A percentile compares a stretch with the other conserved stretches of the same genome.
phyloP scores from a whole-genome alignment of 768 basidiomycete genomes.

The Bullera alba region DNA sequence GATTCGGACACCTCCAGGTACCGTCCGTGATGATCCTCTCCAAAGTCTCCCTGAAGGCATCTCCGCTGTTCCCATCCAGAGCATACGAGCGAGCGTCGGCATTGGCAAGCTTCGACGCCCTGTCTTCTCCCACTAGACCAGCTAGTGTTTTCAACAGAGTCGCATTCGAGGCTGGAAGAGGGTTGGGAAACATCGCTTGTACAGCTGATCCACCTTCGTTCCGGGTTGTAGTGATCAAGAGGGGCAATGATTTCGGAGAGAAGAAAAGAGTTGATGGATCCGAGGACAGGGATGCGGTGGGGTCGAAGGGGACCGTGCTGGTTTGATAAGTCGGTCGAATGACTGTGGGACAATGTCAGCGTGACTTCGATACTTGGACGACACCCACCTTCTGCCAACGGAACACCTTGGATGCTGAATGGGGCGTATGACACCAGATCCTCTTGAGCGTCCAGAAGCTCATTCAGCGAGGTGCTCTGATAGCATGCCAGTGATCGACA shows the following conservation, averaged over 20 bases:
- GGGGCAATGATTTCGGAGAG: constrained; percentile 50
- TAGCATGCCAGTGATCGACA: constrained; percentile 55
- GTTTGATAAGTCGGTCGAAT: constrained; percentile 49
- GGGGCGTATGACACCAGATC: constrained; percentile 10
- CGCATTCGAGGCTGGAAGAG: constrained; percentile 11
- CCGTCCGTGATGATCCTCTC: constrained; percentile 29
- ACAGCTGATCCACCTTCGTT: constrained; percentile 69
- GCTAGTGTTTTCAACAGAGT: constrained; percentile 20
- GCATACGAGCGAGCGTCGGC: constrained; percentile 19
- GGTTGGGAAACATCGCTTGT: constrained; percentile 35
- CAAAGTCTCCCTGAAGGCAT: constrained; percentile 24
- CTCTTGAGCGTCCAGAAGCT: constrained; percentile 55
- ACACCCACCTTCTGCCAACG: constrained; percentile 21
- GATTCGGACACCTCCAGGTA: constrained; percentile 28
- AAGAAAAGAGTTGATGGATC: constrained; percentile 57
- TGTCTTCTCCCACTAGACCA: constrained; percentile 9
- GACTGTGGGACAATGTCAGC: constrained; percentile 26
- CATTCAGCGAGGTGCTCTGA: constrained; percentile 50
- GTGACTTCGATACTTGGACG: not conserved
- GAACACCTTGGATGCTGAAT: constrained; percentile 13
- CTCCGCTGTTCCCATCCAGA: constrained; percentile 6
- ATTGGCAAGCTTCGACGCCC: constrained; percentile 12
- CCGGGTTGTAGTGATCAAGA: constrained; percentile 64
- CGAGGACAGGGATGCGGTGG: constrained; percentile 50
- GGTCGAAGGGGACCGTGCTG: constrained; percentile 56